Percentiles rank a stretch among this genome's conserved stretches.
phyloP scores from a whole-genome alignment of 805 yeast genomes.

The Metschnikowia borealis region DNA sequence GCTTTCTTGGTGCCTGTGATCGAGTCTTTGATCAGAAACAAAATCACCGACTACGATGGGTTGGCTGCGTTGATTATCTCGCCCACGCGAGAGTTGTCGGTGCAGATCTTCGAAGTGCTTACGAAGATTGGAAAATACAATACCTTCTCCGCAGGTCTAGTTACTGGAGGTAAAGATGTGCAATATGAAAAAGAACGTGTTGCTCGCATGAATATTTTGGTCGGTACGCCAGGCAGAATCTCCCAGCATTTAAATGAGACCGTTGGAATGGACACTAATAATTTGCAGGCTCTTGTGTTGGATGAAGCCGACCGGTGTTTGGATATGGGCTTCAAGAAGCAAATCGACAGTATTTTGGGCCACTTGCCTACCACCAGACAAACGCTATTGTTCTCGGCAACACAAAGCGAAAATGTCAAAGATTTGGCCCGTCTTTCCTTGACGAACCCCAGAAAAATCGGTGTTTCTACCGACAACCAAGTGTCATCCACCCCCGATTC shows the following conservation, averaged over 20 bases:
- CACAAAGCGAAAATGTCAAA: conserved; percentile 77
- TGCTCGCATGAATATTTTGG: conserved; percentile 70
- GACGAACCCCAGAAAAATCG: conserved; percentile 51
- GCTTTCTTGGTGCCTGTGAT: conserved; percentile 82
- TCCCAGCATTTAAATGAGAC: conserved; percentile 90
- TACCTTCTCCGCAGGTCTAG: conserved; percentile 81
- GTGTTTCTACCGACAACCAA: conserved; percentile 40
- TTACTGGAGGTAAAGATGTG: conserved; percentile 91
- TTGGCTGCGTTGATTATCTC: conserved; percentile 86
- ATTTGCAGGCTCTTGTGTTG: conserved; percentile 71
- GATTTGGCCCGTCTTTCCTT: conserved; percentile 80
- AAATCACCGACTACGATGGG: conserved; percentile 82
- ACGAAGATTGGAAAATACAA: conserved; percentile 74
- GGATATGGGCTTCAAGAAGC: conserved; percentile 88
- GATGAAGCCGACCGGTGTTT: conserved; percentile 93
- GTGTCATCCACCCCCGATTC: conserved; percentile 76
- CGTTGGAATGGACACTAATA: conserved; percentile 68
- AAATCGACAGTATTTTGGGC: conserved; percentile 73
- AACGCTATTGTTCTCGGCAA: conserved; percentile 81
- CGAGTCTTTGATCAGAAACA: conserved; percentile 61
- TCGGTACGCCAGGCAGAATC: conserved; percentile 90
- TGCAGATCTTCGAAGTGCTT: conserved; percentile 85
- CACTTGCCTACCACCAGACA: conserved; percentile 80
- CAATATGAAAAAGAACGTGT: conserved; percentile 78
- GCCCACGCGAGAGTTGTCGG: conserved; percentile 88